These are phyloP conservation scores for Fomitopsis palustris DNA, from an alignment of 1,284 basidiomycete genomes.

Conservation along the genomic window DNA sequence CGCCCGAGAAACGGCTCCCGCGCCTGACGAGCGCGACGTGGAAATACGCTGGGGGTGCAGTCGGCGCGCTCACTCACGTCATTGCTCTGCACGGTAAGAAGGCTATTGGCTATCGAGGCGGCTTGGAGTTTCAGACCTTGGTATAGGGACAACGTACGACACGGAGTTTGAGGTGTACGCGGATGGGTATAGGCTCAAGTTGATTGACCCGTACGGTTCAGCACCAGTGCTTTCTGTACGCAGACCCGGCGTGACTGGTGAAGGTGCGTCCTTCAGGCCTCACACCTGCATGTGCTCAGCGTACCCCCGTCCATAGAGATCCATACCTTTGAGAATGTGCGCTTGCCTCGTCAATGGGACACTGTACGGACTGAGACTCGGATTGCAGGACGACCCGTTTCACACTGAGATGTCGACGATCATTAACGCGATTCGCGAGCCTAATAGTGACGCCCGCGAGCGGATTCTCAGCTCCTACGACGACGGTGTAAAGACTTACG, in stretches of 20 bases:
- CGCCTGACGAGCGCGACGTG: constrained; percentile 32
- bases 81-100: constrained; percentile 48
- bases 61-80: constrained; percentile 50
- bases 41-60: constrained; percentile 51
- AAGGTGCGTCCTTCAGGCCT: constrained; percentile 10
- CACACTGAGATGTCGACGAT: constrained; percentile 35
- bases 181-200: constrained; percentile 41
- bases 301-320: not conserved
- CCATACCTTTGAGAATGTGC: not conserved
- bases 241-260: constrained; percentile 27
- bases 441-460: not conserved
- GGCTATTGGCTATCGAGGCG: not conserved
- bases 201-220: constrained; percentile 33
- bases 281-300: not conserved
- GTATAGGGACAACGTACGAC: constrained; percentile 24
- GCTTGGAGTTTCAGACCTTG: not conserved
- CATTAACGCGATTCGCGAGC: constrained; percentile 28
- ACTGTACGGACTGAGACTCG: not conserved
- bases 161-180: constrained; percentile 52
- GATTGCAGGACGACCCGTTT: constrained; percentile 34
- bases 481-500: constrained; percentile 24
- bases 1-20: constrained; percentile 32
- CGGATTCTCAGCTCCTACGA: constrained; percentile 20
- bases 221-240: constrained; percentile 32
- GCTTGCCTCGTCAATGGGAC: not conserved